A percentile compares a stretch with the other conserved stretches of the same genome.
Evolutionary conservation across 192 early-diverging fungal genomes (phyloP).

Genomic region (Backusella circina): DNA sequence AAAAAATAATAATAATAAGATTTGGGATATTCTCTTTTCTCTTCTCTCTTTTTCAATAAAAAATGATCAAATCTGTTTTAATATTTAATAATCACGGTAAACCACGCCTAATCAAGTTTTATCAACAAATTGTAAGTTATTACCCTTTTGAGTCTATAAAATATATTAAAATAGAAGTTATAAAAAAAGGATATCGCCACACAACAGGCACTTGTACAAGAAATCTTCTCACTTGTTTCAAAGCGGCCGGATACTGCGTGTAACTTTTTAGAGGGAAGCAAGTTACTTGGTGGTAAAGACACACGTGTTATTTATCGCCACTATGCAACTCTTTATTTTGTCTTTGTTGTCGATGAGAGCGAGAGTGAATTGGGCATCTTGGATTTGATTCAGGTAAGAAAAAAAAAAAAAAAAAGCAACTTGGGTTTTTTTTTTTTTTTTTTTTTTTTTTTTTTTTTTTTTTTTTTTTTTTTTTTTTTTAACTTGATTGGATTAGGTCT

Average conservation of each 20-base stretch:
- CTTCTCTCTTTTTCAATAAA: background rate
- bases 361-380: conserved; percentile 96
- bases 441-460: no score
- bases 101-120: conserved; percentile 91
- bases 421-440: no score
- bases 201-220: conserved; percentile 85
- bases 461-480: no score
- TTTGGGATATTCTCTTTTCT: background rate
- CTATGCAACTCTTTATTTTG: conserved; percentile 98
- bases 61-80: conserved; percentile 96
- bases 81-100: conserved; percentile 99
- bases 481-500: no score
- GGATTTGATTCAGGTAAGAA: conserved; percentile 86
- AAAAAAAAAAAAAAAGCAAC: background rate
- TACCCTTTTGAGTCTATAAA: background rate
- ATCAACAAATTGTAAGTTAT: conserved; percentile 76
- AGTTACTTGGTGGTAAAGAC: conserved; percentile 76
- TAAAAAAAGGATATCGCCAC: conserved; percentile 66
- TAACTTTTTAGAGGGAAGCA: conserved; percentile 88
- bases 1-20: background rate
- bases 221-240: conserved; percentile 83
- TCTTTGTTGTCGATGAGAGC: conserved; percentile 93
- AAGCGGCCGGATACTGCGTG: conserved; percentile 85
- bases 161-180: background rate
- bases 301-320: conserved; percentile 94